Conservation (phyloP, 495 filamentous ascomycete species). For the Xylaria venustula region DNA sequence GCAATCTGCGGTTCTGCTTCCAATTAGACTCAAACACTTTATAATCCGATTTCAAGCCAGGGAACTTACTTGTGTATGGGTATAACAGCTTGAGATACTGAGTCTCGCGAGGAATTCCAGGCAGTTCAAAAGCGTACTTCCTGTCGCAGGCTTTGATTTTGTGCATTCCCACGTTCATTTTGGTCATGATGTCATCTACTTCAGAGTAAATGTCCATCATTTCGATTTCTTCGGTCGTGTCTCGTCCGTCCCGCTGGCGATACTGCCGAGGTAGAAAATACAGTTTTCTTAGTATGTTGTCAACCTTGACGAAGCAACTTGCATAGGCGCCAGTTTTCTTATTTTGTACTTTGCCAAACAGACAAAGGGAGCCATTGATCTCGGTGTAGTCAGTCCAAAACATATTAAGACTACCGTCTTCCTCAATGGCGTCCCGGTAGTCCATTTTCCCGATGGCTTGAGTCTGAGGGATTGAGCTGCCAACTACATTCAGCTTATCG, state of each 20-base stretch:
- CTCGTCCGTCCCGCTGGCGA: slow-evolving; percentile 54
- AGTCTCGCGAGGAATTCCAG: slow-evolving; percentile 79
- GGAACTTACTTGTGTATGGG: slow-evolving; percentile 64
- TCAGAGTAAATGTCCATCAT: slow-evolving; percentile 91
- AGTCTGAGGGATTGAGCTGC: slow-evolving; percentile 57
- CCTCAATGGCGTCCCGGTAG: slow-evolving; percentile 77
- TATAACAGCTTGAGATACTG: slow-evolving; percentile 94
- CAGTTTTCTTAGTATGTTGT: slow-evolving; percentile 89
- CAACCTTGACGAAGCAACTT: slow-evolving; percentile 94
- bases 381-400: slow-evolving; percentile 98
- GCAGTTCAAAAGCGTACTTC: slow-evolving; percentile 94
- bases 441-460: slow-evolving; percentile 72
- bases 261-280: slow-evolving; percentile 86
- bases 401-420: slow-evolving; percentile 86
- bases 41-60: neutral
- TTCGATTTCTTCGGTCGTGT: slow-evolving; percentile 75
- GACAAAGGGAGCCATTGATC: slow-evolving; percentile 83
- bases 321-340: slow-evolving; percentile 75
- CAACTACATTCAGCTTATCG: slow-evolving; percentile 80
- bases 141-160: slow-evolving; percentile 88
- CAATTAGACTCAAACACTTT: slow-evolving; percentile 7
- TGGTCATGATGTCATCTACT: slow-evolving; percentile 80
- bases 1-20: slow-evolving; percentile 59
- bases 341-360: slow-evolving; percentile 96
- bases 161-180: slow-evolving; percentile 77